Base-by-base conservation (phyloP, 176 grass and related monocot genomes). In the Zea luxurians region DNA sequence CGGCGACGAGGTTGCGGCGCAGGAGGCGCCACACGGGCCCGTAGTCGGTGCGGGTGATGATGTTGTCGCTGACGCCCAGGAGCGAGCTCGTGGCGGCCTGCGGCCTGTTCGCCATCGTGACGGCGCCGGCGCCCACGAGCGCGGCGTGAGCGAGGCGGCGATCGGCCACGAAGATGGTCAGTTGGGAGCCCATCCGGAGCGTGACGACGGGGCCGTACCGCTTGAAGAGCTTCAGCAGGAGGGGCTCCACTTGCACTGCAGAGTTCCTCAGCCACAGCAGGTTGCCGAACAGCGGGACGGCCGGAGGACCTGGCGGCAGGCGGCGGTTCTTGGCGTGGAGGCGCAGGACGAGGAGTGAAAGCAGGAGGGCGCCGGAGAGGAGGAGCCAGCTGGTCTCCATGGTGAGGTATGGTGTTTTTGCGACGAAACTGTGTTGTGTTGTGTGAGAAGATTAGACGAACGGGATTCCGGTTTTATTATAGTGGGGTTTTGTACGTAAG, bases 21-120 rank as follows among this genome's bases (percentile, higher is more conserved):
- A 93, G 73, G 57, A 80, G 73, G 48, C 83, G 90, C 86, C 90
- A 92, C 3, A 73, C 12, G 34, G 86, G 65, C 10, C 90, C 90
- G 44, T 89, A 87, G 83, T 46, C 55, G 58, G 83, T 53, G 58
- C 37, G 40, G 60, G 59, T 75, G 86, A 90, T 86, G 71, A 43
- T 65, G 77, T 78, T 68, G 42, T 10, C 38, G 47, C 7, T 68
- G 61, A 47, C 34, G 61, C 77, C 79, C 13, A 90, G 40, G 62
- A 90, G 41, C 10, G 54, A 2, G 73, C 10, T 35, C 6, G 64
- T 2, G 41, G 57, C 70, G 61, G 60, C 8, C 1, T 21, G 13
- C 2, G 87, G 87, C 0, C 90, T 80, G 87, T 86, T 20, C 27
- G 71, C 69, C 1, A 93, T 59, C 2, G 74, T 7, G 8, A 78